Evolutionary conservation across 352 stramenopile genomes (phyloP), one percentile per base, ranked within the genome.

Genomic region (Pythium brachiatum): DNA sequence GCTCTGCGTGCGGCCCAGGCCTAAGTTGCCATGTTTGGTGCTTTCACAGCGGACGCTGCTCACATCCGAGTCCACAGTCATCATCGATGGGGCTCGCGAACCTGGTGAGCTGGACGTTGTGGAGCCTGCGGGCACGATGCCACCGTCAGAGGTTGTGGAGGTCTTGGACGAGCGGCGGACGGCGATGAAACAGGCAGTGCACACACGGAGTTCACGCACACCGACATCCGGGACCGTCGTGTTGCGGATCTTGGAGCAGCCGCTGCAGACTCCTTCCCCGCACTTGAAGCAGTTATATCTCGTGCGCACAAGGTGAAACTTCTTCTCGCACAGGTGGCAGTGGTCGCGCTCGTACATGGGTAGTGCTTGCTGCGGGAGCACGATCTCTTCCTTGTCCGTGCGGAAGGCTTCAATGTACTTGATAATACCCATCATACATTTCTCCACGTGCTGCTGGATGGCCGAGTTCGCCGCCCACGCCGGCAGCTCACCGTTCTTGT

Each of bases 271-370:
- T 9, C 79, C 81, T 60, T 89, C 83, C 23, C 82, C 86, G 41
- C 86, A 95, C 62, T 92, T 91, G 67, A 92, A 79, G 69, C 86
- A 95, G 62, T 90, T 92, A 73, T 92, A 89, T 55, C 80, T 74
- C 18, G 79, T 83, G 1, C 82, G 82, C 39, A 89, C 64, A 20
- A 90, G 69, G 48, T 78, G 86, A 48, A 95, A 92, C 50, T 83
- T 93, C 64, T 88, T 88, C 47, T 78, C 62, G 53, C 86, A 95
- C 9, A 91, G 74, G 21, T 72, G 70, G 59, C 86, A 93, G 59
- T 87, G 70, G 67, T 86, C 83, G 27, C 79, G 76, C 68, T 92
- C 81, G 25, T 72, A 73, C 80, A 90, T 88, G 21, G 76, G 68
- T 18, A 91, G 75, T n/a, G 90, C 83, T 62, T 89, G 78, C 66